A percentile compares a stretch with the other conserved stretches of the same genome.
Conservation (phyloP, 1,139 yeast species). For the Blastobotrys persicus region DNA sequence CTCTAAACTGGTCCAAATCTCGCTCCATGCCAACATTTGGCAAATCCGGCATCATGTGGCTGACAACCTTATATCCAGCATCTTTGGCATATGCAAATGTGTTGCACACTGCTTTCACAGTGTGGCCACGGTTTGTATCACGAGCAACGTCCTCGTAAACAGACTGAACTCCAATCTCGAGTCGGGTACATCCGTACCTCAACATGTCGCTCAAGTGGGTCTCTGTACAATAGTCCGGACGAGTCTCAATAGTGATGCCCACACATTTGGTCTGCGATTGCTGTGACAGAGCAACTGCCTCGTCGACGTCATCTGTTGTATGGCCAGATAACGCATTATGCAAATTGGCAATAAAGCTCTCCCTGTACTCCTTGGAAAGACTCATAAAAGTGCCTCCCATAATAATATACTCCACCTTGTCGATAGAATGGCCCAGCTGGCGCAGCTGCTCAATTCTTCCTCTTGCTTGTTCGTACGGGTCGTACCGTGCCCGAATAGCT, state of each 20-base stretch:
- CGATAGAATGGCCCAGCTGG: slow-evolving; percentile 93
- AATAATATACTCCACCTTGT: slow-evolving; percentile 93
- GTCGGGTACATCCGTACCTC: slow-evolving; percentile 91
- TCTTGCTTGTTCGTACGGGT: slow-evolving; percentile 97
- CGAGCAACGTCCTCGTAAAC: slow-evolving; percentile 98
- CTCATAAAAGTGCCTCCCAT: slow-evolving; percentile 99
- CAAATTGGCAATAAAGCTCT: slow-evolving; percentile 78
- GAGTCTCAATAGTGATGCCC: slow-evolving; percentile 95
- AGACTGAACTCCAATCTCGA: slow-evolving; percentile 96
- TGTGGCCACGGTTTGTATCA: slow-evolving; percentile 97
- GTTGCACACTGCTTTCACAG: slow-evolving; percentile 93
- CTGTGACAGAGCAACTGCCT: slow-evolving; percentile 86
- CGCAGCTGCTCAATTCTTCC: slow-evolving; percentile 96
- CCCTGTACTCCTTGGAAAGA: slow-evolving; percentile 83
- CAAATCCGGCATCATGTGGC: slow-evolving; percentile 99
- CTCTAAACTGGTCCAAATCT: slow-evolving; percentile 91
- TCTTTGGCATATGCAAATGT: slow-evolving; percentile 95
- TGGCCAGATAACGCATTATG: slow-evolving; percentile 96
- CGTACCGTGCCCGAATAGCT: slow-evolving; percentile 95
- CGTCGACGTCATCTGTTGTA: slow-evolving; percentile 83
- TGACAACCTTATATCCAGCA: slow-evolving; percentile 95
- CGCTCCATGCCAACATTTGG: slow-evolving; percentile 99
- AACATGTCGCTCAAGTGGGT: slow-evolving; percentile 95
- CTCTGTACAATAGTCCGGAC: slow-evolving; percentile 98
- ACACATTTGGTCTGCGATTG: slow-evolving; percentile 96